A percentile compares a stretch with the other conserved stretches of the same genome.
Evolutionary conservation across 2,329 filamentous ascomycete species (phyloP).

Genomic region (Fonsecaea erecta): DNA sequence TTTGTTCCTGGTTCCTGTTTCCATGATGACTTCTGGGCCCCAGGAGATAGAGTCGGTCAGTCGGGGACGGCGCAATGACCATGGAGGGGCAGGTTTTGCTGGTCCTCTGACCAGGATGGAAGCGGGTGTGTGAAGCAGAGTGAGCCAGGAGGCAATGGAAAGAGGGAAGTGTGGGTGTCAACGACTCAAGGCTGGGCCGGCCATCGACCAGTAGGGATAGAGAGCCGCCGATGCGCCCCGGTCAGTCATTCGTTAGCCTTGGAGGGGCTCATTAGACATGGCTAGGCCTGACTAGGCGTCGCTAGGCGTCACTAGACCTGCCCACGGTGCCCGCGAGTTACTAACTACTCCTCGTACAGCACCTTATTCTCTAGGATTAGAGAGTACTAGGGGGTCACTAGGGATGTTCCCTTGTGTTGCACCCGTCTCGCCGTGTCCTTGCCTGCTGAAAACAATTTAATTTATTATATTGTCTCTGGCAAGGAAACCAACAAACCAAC

Average conservation of each 20-base stretch:
- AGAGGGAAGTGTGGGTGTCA: slow-evolving; percentile 28
- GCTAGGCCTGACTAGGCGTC: background rate
- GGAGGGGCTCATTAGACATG: background rate
- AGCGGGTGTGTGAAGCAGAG: slow-evolving; percentile 15
- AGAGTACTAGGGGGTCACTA: background rate
- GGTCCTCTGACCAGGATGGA: slow-evolving; percentile 4
- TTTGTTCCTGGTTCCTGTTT: slow-evolving; percentile 10
- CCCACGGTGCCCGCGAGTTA: background rate
- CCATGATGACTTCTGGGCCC: slow-evolving; percentile 5
- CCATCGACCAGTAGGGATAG: slow-evolving; percentile 8
- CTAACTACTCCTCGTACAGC: too few species aligned
- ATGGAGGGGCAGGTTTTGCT: slow-evolving; percentile 14
- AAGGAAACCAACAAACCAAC: too few species aligned
- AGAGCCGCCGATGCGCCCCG: background rate
- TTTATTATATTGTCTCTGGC: background rate
- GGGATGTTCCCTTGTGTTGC: slow-evolving; percentile 1
- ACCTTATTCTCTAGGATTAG: background rate
- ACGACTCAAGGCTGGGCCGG: slow-evolving; percentile 11
- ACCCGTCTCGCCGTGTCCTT: background rate
- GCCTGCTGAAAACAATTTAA: background rate
- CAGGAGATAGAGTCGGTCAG: background rate
- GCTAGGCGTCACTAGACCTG: background rate
- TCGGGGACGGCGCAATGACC: background rate
- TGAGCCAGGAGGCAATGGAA: slow-evolving; percentile 22
- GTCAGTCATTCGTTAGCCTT: slow-evolving; percentile 1